Percentiles rank a stretch among this genome's conserved stretches.
Conservation (phyloP, 176 grass and related monocot species). For the Puccinellia tenuiflora region DNA sequence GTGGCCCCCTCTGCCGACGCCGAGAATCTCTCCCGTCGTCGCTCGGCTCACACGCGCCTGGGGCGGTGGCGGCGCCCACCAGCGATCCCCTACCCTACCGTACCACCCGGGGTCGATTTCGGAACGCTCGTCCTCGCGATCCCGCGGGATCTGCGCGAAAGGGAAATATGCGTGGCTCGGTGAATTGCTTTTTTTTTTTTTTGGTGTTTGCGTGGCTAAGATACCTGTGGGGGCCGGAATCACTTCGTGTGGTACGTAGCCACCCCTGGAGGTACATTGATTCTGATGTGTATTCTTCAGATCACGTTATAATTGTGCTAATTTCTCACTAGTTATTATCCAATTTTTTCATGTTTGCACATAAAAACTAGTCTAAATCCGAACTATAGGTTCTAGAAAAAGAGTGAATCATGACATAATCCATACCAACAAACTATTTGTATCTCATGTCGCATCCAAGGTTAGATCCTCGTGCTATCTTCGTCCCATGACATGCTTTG, state of each 20-base stretch:
- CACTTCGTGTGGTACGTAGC: no score
- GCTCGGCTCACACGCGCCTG: not conserved
- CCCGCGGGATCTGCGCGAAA: constrained; percentile 18
- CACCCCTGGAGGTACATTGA: no score
- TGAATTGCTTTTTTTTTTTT: not conserved
- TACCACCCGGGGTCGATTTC: not conserved
- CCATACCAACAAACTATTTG: not conserved
- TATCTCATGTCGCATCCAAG: not conserved
- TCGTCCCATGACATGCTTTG: no score
- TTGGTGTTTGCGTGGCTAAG: not conserved
- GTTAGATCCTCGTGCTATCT: not conserved
- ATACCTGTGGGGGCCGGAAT: no score
- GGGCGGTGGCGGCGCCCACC: not conserved
- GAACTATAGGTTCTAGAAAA: not conserved
- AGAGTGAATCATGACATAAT: not conserved
- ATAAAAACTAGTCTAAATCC: no score
- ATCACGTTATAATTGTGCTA: no score
- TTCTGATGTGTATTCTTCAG: no score
- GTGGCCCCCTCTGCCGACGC: not conserved
- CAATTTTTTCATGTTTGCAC: no score
- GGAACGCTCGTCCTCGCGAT: not conserved
- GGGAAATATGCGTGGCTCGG: not conserved
- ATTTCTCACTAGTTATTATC: no score
- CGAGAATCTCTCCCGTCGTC: not conserved
- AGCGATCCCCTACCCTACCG: no score